A percentile compares a stretch with the other conserved stretches of the same genome.
These are phyloP conservation scores for Rutidosis leptorrhynchoides DNA, from an alignment of 129 eudicot genomes.

Conservation along the genomic window DNA sequence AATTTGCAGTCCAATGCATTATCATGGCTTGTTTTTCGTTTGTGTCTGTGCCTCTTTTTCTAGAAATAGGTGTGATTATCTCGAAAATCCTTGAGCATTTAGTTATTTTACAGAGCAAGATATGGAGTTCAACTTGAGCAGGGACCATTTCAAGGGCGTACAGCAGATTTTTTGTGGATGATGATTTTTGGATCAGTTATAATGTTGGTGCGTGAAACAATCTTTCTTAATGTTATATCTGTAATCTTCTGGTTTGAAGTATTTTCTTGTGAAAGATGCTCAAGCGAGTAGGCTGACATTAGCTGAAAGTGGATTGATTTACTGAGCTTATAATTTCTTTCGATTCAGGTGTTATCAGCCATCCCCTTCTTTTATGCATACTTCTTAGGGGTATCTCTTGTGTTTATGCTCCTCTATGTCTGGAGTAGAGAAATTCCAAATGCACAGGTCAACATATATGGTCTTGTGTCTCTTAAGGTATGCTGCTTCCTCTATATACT, in stretches of 20 bases:
- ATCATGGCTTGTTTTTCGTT: too few species aligned
- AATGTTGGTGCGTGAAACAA: conserved; percentile 46
- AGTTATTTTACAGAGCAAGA: conserved; percentile 36
- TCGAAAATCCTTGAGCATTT: too few species aligned
- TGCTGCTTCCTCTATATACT: not conserved
- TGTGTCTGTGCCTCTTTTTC: too few species aligned
- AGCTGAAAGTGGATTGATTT: too few species aligned
- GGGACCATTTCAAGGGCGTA: conserved; percentile 80
- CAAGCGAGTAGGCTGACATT: too few species aligned
- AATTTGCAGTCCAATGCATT: too few species aligned
- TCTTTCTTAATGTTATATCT: not conserved
- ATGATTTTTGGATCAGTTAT: conserved; percentile 68
- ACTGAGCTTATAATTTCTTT: too few species aligned
- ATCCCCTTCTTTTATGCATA: conserved; percentile 47
- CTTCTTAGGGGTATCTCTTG: conserved; percentile 68
- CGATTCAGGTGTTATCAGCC: conserved; percentile 52
- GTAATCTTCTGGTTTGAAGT: not conserved
- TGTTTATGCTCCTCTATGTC: conserved; percentile 83
- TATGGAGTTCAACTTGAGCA: conserved; percentile 90
- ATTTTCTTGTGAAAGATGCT: not conserved
- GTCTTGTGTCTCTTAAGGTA: conserved; percentile 76
- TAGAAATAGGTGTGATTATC: too few species aligned
- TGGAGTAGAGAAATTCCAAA: conserved; percentile 91
- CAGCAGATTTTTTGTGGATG: conserved; percentile 92
- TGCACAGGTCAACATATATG: conserved; percentile 63